phyloP scores from a whole-genome alignment of 768 basidiomycete genomes.

The Tricholoma furcatifolium region DNA sequence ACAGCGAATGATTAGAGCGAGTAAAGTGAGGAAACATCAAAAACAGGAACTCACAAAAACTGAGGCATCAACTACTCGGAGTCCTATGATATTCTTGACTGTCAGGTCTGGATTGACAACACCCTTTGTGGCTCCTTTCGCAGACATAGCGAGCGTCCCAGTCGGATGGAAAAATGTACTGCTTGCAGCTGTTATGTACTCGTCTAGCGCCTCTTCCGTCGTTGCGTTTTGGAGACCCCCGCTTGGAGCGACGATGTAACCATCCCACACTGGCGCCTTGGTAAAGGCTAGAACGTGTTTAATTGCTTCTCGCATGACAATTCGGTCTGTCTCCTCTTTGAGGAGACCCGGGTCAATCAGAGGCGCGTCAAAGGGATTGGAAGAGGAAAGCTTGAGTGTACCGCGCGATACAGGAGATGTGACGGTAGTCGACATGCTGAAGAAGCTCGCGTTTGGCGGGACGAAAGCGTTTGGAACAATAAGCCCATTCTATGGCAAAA shows the following conservation, averaged over 20 bases:
- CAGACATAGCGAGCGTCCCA: slow-evolving; percentile 25
- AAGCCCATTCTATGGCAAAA: slow-evolving; percentile 4
- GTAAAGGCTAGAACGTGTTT: slow-evolving; percentile 2
- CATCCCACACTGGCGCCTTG: too few species aligned
- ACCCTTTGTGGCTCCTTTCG: slow-evolving; percentile 19
- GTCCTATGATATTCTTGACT: slow-evolving; percentile 27
- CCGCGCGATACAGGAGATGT: slow-evolving; percentile 23
- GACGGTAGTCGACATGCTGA: slow-evolving; percentile 21
- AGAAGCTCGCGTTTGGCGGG: slow-evolving; percentile 11
- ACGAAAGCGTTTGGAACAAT: slow-evolving; percentile 1
- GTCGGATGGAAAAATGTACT: slow-evolving; percentile 9
- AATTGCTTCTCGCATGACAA: slow-evolving; percentile 4
- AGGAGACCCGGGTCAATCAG: slow-evolving; percentile 8
- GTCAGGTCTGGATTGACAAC: slow-evolving; percentile 31
- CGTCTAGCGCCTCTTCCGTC: slow-evolving; percentile 19
- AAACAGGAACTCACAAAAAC: slow-evolving; percentile 16
- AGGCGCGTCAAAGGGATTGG: slow-evolving; percentile 7
- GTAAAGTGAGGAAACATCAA: neutral
- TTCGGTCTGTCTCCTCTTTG: slow-evolving; percentile 3
- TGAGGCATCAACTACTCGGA: too few species aligned
- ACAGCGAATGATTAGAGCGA: neutral
- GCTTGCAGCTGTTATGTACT: slow-evolving; percentile 26
- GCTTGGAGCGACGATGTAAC: too few species aligned
- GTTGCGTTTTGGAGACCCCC: too few species aligned
- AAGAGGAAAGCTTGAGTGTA: slow-evolving; percentile 2